A percentile compares a stretch with the other conserved stretches of the same genome.
Evolutionary conservation across 2,329 filamentous ascomycete species (phyloP).

Genomic region (Fusarium robinianum): DNA sequence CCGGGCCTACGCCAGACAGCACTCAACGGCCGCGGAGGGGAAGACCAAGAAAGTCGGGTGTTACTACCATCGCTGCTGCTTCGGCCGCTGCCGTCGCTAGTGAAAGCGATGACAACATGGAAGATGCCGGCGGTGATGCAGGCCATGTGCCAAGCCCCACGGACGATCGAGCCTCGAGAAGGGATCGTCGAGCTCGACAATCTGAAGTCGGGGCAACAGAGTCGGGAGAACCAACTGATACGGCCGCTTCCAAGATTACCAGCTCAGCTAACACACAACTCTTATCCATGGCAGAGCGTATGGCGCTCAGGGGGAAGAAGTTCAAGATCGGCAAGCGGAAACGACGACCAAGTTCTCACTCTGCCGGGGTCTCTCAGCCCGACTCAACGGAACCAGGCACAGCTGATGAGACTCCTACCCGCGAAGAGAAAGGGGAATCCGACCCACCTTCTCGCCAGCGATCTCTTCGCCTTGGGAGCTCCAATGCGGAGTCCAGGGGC

Average conservation of each 20-base stretch:
- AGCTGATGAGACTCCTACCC: background rate
- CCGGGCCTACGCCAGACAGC: conserved; percentile 2
- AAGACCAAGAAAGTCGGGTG: conserved; percentile 35
- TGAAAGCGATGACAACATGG: background rate
- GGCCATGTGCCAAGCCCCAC: conserved; percentile 2
- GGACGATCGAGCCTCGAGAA: conserved; percentile 16
- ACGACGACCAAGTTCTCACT: conserved; percentile 9
- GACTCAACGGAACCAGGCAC: conserved; percentile 2
- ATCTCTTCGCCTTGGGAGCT: conserved; percentile 1
- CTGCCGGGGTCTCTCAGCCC: conserved; percentile 9
- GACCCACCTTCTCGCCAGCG: too few species aligned
- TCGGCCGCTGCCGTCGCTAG: conserved; percentile 7
- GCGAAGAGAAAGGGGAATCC: background rate
- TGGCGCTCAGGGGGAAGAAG: conserved; percentile 57
- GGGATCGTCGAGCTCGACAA: conserved; percentile 32
- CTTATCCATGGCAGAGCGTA: conserved; percentile 62
- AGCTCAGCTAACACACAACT: conserved; percentile 39
- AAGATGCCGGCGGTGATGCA: background rate
- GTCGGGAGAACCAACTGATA: conserved; percentile 2
- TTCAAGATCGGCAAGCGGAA: conserved; percentile 55
- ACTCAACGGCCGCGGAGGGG: conserved; percentile 28
- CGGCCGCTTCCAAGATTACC: conserved; percentile 6
- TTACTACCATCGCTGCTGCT: conserved; percentile 33
- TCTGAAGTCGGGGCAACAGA: conserved; percentile 20
- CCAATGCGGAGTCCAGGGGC: background rate